Conservation (phyloP, 345 rosid genomes). For the Salix udensis region DNA sequence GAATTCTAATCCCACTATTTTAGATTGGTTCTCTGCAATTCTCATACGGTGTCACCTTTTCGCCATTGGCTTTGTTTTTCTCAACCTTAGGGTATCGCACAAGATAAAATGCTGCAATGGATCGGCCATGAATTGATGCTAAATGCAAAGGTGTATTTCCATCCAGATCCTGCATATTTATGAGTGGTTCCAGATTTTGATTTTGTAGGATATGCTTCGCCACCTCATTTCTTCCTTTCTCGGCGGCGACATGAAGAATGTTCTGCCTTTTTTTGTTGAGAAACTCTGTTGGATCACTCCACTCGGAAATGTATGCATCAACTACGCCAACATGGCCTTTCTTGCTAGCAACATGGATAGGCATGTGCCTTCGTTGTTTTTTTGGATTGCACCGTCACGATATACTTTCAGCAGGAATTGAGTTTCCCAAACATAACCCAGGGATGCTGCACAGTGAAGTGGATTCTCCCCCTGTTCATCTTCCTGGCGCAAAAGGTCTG, state of each 20-base stretch:
- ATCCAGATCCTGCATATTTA: not conserved
- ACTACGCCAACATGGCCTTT: not conserved
- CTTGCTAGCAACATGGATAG: conserved; percentile 5
- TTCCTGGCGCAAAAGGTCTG: not conserved
- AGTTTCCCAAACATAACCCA: not conserved
- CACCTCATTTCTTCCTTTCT: not conserved
- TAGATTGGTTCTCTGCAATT: not conserved
- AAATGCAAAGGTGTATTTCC: conserved; percentile 12
- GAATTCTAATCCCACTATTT: not conserved
- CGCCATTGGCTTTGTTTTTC: not conserved
- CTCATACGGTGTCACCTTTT: not conserved
- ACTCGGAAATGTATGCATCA: not conserved
- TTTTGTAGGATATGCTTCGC: not conserved
- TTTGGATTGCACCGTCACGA: not conserved
- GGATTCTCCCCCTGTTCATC: not conserved
- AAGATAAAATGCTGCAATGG: not conserved
- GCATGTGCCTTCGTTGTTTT: not conserved
- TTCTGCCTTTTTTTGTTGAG: not conserved
- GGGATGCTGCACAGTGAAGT: not conserved
- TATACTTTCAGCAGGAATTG: not conserved
- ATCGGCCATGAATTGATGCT: not conserved
- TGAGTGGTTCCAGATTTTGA: not conserved
- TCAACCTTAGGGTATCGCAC: too few species aligned
- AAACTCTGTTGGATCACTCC: not conserved
- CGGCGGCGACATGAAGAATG: conserved; percentile 3